Percentiles rank a stretch among this genome's conserved stretches.
Evolutionary conservation across 805 yeast species (phyloP).

Genomic region (Kuraishia ogatae): DNA sequence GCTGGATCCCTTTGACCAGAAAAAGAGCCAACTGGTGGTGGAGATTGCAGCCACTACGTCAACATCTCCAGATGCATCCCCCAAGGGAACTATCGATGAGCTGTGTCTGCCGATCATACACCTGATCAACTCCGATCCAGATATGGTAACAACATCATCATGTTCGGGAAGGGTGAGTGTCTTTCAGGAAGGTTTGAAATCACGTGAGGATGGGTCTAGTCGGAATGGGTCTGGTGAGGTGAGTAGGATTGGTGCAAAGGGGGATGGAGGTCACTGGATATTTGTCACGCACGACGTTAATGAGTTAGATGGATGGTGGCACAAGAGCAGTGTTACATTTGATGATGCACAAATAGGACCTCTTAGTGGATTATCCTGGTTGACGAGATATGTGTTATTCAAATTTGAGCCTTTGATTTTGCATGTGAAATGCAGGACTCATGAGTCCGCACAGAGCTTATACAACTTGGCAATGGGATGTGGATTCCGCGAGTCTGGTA

Average conservation of each 20-base stretch:
- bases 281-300: constrained; percentile 63
- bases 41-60: constrained; percentile 34
- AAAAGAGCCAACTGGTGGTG: constrained; percentile 43
- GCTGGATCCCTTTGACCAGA: constrained; percentile 58
- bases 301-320: constrained; percentile 41
- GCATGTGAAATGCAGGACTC: constrained; percentile 71
- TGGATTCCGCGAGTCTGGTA: constrained; percentile 84
- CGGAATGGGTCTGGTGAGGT: constrained; percentile 1
- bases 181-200: constrained; percentile 65
- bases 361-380: neutral
- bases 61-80: constrained; percentile 58
- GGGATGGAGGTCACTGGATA: constrained; percentile 78
- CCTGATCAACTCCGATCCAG: constrained; percentile 49
- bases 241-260: constrained; percentile 67
- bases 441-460: constrained; percentile 46
- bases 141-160: constrained; percentile 81
- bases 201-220: neutral
- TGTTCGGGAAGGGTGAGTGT: constrained; percentile 86
- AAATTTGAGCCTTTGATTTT: constrained; percentile 82
- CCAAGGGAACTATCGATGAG: constrained; percentile 80
- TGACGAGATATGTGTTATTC: constrained; percentile 53
- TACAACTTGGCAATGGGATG: constrained; percentile 71
- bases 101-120: constrained; percentile 65
- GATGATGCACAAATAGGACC: neutral
- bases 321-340: constrained; percentile 19